phyloP scores from a whole-genome alignment of 139 green algal genomes.

The Volvox reticuliferus region DNA sequence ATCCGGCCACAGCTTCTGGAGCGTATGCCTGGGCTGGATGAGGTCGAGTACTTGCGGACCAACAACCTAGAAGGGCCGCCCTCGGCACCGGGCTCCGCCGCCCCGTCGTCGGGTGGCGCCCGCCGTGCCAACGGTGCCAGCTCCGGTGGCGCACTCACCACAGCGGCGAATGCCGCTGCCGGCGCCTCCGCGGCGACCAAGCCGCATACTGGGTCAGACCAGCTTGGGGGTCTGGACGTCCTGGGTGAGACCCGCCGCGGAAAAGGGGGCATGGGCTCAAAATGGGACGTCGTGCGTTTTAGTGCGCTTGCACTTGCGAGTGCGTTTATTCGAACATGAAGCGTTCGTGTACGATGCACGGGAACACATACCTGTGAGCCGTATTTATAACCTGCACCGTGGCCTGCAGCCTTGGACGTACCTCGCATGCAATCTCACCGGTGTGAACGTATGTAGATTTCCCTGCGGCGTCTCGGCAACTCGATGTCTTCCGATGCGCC shows the following conservation, averaged over 20 bases:
- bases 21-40: constrained; percentile 93
- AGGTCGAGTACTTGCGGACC: constrained; percentile 70
- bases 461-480: no score
- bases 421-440: no score
- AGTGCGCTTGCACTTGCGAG: no score
- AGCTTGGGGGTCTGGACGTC: constrained; percentile 58
- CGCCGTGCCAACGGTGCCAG: constrained; percentile 29
- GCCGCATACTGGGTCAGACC: constrained; percentile 38
- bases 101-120: constrained; percentile 37
- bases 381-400: no score
- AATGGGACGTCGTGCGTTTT: no score
- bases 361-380: no score
- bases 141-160: neutral
- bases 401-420: no score
- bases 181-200: neutral
- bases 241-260: constrained; percentile 2
- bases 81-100: constrained; percentile 38
- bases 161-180: neutral
- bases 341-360: no score
- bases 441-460: no score
- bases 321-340: no score
- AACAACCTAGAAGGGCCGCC: constrained; percentile 58
- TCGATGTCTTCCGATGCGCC: no score
- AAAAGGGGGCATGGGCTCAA: no score
- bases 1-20: constrained; percentile 85